These are phyloP conservation scores for Protomyces arabidopsidicola DNA, from an alignment of 1,139 yeast genomes.

Conservation along the genomic window DNA sequence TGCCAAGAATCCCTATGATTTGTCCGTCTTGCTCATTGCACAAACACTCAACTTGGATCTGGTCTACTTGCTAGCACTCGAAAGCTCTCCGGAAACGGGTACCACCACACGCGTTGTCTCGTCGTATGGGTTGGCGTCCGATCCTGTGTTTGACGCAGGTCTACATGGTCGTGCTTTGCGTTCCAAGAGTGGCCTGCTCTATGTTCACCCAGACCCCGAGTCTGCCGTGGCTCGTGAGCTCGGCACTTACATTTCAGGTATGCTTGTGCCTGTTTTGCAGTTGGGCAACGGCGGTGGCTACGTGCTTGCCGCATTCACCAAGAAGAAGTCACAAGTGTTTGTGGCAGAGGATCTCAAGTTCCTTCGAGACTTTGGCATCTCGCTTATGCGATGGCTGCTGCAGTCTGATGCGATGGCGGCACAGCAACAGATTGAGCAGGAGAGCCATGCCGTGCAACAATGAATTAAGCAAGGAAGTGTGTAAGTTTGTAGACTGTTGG, in stretches of 20 bases:
- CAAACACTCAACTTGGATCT: constrained; percentile 28
- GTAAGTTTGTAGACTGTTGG: no score
- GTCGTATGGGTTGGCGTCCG: constrained; percentile 33
- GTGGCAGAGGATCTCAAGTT: constrained; percentile 26
- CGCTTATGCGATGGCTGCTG: constrained; percentile 21
- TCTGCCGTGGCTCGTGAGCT: constrained; percentile 36
- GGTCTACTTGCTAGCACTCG: constrained; percentile 27
- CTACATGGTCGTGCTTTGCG: constrained; percentile 36
- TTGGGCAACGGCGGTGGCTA: constrained; percentile 22
- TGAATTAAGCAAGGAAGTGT: no score
- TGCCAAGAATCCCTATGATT: constrained; percentile 19
- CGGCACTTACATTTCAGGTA: constrained; percentile 24
- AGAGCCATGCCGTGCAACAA: background rate
- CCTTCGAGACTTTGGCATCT: constrained; percentile 23
- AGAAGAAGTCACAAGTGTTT: constrained; percentile 23
- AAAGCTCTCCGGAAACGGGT: background rate
- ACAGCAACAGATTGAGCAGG: background rate
- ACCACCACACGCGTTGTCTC: constrained; percentile 29
- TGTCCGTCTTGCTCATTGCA: constrained; percentile 28
- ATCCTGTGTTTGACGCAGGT: constrained; percentile 34
- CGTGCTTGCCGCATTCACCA: constrained; percentile 27
- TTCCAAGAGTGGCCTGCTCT: constrained; percentile 43
- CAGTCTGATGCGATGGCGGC: constrained; percentile 24
- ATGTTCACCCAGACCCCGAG: constrained; percentile 37
- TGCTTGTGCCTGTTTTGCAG: constrained; percentile 25